Evolutionary conservation across 192 early-diverging fungal genomes (phyloP).

Genomic region (Coemansia aciculifera): DNA sequence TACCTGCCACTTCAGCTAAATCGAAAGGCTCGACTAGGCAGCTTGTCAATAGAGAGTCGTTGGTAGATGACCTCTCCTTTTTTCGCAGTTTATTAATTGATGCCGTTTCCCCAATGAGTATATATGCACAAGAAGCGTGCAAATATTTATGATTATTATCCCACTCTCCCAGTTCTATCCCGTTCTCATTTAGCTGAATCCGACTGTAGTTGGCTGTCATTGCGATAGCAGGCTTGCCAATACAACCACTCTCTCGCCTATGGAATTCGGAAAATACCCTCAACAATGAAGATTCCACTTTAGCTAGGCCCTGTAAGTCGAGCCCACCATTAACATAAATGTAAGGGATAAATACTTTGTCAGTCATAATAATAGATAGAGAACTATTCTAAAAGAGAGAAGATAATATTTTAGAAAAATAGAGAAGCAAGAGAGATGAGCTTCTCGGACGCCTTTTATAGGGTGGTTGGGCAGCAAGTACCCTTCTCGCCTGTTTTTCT

Average conservation of each 20-base stretch:
- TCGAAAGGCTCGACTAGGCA: too few species aligned
- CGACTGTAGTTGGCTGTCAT: background rate
- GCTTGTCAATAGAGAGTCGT: background rate
- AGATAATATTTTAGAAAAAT: too few species aligned
- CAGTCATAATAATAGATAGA: background rate
- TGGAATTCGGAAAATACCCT: background rate
- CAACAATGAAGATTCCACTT: background rate
- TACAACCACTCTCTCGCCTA: background rate
- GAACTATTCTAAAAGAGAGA: too few species aligned
- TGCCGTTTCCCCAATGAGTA: background rate
- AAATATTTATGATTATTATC: background rate
- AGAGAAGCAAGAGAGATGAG: too few species aligned
- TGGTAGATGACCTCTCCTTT: background rate
- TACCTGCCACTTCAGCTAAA: background rate
- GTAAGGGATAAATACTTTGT: background rate
- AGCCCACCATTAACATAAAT: background rate
- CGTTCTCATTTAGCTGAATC: background rate
- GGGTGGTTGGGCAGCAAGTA: too few species aligned
- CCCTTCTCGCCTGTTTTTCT: too few species aligned
- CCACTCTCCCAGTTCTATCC: background rate
- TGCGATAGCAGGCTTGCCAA: background rate
- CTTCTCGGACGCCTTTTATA: too few species aligned
- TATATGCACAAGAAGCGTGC: background rate
- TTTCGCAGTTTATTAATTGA: background rate
- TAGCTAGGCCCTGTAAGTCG: background rate